Conservation (phyloP, 208 protist genomes). For the Acanthamoeba rhysodes region DNA sequence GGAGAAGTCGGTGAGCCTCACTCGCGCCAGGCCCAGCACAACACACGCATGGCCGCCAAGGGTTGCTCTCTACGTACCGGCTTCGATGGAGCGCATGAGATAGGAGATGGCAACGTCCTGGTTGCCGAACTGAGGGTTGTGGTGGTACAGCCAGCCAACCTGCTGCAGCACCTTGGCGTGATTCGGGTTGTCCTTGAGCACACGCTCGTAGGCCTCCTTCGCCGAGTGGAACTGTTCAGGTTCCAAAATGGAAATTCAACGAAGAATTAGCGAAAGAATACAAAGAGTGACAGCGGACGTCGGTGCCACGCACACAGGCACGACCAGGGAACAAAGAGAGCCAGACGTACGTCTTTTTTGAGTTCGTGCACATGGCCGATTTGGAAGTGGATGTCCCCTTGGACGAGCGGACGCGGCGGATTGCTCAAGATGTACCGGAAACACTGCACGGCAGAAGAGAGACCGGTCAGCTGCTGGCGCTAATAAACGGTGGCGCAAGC, state of each 20-base stretch:
- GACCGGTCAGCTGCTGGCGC: not conserved
- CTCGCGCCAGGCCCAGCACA: not conserved
- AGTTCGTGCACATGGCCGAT: slow-evolving; percentile 91
- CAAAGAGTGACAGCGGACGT: not conserved
- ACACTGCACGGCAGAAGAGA: slow-evolving; percentile 55
- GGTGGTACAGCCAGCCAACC: slow-evolving; percentile 89
- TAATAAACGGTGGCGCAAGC: not conserved
- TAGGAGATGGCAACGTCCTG: slow-evolving; percentile 86
- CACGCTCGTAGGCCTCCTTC: slow-evolving; percentile 88
- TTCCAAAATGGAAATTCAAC: not conserved
- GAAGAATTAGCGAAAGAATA: not conserved
- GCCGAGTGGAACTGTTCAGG: slow-evolving; percentile 79
- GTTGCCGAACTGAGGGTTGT: slow-evolving; percentile 82
- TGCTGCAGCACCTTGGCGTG: slow-evolving; percentile 89
- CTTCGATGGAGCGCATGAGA: slow-evolving; percentile 82
- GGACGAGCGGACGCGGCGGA: slow-evolving; percentile 82
- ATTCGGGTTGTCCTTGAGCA: slow-evolving; percentile 85
- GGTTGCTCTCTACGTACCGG: slow-evolving; percentile 5
- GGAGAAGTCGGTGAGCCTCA: slow-evolving; percentile 14
- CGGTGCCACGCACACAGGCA: too few relatives aligned
- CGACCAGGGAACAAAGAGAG: not conserved
- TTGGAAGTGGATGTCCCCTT: slow-evolving; percentile 90
- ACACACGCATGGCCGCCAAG: not conserved
- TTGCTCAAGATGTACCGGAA: slow-evolving; percentile 83
- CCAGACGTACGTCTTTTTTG: slow-evolving; percentile 83